Evolutionary conservation across 768 basidiomycete species (phyloP).

Genomic region (Termitomyces sp.): DNA sequence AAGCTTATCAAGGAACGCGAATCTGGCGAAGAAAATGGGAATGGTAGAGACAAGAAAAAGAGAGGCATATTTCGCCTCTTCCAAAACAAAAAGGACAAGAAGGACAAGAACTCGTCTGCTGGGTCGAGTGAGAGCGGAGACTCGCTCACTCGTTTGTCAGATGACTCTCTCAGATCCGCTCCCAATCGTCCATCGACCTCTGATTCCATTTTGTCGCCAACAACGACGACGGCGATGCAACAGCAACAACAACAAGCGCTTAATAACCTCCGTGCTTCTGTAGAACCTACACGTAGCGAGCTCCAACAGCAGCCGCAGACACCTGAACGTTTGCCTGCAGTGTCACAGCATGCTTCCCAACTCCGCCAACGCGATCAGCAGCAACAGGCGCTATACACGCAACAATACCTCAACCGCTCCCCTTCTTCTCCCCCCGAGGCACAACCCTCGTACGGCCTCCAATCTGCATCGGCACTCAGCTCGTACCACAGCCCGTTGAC

Average conservation of each 20-base stretch:
- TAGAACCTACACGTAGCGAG: constrained; percentile 28
- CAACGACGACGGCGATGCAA: constrained; percentile 51
- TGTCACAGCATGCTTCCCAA: constrained; percentile 67
- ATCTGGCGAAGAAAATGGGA: constrained; percentile 30
- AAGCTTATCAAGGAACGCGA: constrained; percentile 47
- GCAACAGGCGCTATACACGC: constrained; percentile 83
- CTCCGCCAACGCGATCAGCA: constrained; percentile 87
- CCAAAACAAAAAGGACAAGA: constrained; percentile 70
- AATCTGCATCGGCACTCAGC: constrained; percentile 66
- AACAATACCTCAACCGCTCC: constrained; percentile 85
- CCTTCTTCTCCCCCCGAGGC: constrained; percentile 77
- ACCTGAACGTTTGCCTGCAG: constrained; percentile 28
- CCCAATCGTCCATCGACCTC: constrained; percentile 39
- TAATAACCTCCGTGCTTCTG: constrained; percentile 24
- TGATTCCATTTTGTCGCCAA: constrained; percentile 48
- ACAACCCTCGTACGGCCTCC: constrained; percentile 71
- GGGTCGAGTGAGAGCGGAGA: constrained; percentile 55
- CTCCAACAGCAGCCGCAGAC: constrained; percentile 26
- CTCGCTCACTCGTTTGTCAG: constrained; percentile 44
- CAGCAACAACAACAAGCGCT: constrained; percentile 52
- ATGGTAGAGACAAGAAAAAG: constrained; percentile 37
- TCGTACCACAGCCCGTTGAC: constrained; percentile 29
- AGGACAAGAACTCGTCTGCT: constrained; percentile 52
- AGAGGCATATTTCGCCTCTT: constrained; percentile 78
- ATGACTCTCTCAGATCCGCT: constrained; percentile 58